Base-by-base conservation (phyloP, 805 yeast species). In the Isabelozyma pseudorhagii region DNA sequence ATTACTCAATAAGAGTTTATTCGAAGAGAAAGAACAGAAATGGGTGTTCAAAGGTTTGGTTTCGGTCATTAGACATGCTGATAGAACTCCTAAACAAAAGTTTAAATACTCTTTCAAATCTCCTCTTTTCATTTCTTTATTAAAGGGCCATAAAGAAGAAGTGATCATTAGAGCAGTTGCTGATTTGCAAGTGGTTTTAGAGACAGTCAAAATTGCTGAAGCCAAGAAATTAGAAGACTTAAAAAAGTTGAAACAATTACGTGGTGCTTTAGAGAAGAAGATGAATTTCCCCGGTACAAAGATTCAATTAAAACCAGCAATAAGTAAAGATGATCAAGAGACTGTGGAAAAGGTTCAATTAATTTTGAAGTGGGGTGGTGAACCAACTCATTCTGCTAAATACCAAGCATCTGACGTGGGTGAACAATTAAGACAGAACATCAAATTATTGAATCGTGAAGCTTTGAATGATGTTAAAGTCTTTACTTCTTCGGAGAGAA, bases 281-380 rank as follows among this genome's bases (percentile, higher is more conserved):
- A 78, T 92, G 76, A 75, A 81, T 46, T 85, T 94, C 58, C 97
- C 98, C 0, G 99, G 99, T 8, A 94, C 99, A 0, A 94, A 94
- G 64, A 87, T 94, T 53, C 99, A 94, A 71, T 72, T 94, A 59
- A 94, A 94, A 66, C 99, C 99, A 0, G 84, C 93, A 3, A 63
- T 92, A 49, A 79, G 80, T 58, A 71, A 75, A 11, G 84, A 81
- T 39, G 78, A 75, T 50, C 70, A 74, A 3, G 84, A 80, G 38
- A 83, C 85, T 34, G 94, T 94, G 17, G 97, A 93, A 56, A 94
- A 94, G 64, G 97, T 93, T 21, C 99, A 94, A 68, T 84, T 94
- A 54, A 96, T 94, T 53, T 75, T 94, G 59, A 94, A 94, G 66
- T 94, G 99, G 99, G 99, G 99, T 59, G 99, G 99, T 54, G 99